Conservation (phyloP, 2,329 filamentous ascomycete species). For the Diaporthe eres region DNA sequence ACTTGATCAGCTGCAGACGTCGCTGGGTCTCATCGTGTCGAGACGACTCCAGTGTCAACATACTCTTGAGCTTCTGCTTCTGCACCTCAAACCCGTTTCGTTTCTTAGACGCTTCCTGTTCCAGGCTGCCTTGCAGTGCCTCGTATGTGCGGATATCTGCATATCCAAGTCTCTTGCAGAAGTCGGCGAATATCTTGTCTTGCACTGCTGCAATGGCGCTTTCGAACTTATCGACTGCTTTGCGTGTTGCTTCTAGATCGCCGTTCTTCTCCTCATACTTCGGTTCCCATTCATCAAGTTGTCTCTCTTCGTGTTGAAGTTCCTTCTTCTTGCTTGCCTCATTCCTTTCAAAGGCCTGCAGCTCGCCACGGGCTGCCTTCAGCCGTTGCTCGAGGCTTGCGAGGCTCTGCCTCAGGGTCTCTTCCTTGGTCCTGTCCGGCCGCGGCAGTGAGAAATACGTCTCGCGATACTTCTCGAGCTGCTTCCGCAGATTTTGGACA, state of each 20-base stretch:
- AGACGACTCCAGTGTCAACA: constrained; percentile 69
- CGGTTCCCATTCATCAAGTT: constrained; percentile 82
- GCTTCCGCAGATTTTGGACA: constrained; percentile 84
- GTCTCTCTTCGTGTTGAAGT: constrained; percentile 78
- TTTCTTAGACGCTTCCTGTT: constrained; percentile 91
- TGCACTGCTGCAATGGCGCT: constrained; percentile 83
- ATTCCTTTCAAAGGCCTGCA: constrained; percentile 85
- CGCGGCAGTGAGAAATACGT: constrained; percentile 87
- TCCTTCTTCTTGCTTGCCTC: constrained; percentile 87
- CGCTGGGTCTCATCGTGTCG: constrained; percentile 71
- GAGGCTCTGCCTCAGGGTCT: constrained; percentile 84
- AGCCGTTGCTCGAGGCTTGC: constrained; percentile 84
- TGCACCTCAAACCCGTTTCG: constrained; percentile 90
- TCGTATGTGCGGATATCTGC: constrained; percentile 93
- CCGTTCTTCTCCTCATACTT: constrained; percentile 81
- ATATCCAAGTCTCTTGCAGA: constrained; percentile 91
- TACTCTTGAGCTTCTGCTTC: constrained; percentile 78
- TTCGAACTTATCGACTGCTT: constrained; percentile 66
- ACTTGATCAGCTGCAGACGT: constrained; percentile 78
- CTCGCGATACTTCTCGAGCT: constrained; percentile 81
- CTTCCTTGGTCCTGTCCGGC: constrained; percentile 83
- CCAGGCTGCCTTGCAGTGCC: constrained; percentile 89
- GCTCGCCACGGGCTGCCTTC: constrained; percentile 79
- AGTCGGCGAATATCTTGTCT: constrained; percentile 87
- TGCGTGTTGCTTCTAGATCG: constrained; percentile 72